phyloP scores from a whole-genome alignment of 2,329 filamentous ascomycete species.

The Graphiopsis chlorocephala region DNA sequence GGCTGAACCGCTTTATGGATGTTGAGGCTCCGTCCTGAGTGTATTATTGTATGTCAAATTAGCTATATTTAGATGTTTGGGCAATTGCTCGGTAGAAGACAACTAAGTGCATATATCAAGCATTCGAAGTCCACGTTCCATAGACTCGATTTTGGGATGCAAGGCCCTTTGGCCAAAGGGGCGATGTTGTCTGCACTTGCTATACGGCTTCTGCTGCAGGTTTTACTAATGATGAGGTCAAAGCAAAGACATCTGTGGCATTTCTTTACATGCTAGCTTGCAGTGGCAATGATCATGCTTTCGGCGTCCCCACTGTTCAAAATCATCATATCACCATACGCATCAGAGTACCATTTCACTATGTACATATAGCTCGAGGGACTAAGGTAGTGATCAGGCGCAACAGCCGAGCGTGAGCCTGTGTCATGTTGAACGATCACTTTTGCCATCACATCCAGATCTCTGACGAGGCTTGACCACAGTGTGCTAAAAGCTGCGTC shows the following conservation, averaged over 20 bases:
- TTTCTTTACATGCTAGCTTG: neutral
- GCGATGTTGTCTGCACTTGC: neutral
- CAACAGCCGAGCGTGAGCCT: neutral
- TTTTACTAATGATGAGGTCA: too few relatives aligned
- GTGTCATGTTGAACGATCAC: neutral
- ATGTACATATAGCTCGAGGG: neutral
- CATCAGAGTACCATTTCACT: neutral
- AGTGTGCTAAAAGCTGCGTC: too few relatives aligned
- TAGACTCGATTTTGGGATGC: too few relatives aligned
- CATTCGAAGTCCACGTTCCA: too few relatives aligned
- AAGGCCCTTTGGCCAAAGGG: too few relatives aligned
- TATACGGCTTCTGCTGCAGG: neutral
- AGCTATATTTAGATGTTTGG: too few relatives aligned
- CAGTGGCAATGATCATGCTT: too few relatives aligned
- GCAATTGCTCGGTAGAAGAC: too few relatives aligned
- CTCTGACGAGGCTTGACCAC: neutral
- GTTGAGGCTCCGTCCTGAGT: neutral
- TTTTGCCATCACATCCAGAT: neutral
- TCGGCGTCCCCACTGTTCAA: neutral
- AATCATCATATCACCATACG: too few relatives aligned
- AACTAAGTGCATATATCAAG: too few relatives aligned
- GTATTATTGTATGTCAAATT: too few relatives aligned
- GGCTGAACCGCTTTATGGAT: neutral
- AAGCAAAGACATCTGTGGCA: neutral
- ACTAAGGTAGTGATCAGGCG: neutral